Evolutionary conservation across 441 rosid species (phyloP).

Genomic region (Erodium moschatum): DNA sequence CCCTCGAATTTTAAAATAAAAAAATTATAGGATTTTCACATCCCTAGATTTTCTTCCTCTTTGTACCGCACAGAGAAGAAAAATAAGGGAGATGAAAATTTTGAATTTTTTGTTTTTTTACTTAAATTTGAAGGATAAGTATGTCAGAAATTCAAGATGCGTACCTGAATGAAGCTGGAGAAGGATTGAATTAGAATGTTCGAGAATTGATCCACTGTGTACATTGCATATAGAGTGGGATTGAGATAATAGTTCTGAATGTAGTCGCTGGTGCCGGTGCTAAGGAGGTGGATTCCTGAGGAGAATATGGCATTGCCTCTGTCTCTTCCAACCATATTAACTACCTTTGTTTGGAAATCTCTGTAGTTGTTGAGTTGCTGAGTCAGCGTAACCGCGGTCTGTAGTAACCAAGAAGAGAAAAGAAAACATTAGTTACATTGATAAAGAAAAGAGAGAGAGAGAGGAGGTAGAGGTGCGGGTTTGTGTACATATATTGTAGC

Average conservation of each 20-base stretch:
- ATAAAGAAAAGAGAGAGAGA: not conserved
- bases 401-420: constrained; percentile 23
- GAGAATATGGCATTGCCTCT: constrained; percentile 47
- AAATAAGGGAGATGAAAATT: too few species aligned
- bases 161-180: constrained; percentile 67
- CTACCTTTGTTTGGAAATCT: constrained; percentile 55
- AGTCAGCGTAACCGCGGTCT: constrained; percentile 66
- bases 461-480: constrained; percentile 3
- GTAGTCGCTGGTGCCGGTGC: constrained; percentile 84
- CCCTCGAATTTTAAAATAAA: too few species aligned
- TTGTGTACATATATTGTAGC: constrained; percentile 53
- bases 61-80: too few species aligned
- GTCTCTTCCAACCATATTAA: constrained; percentile 31
- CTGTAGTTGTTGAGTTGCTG: constrained; percentile 70
- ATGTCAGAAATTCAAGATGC: too few species aligned
- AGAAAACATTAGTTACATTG: constrained; percentile 14
- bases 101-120: too few species aligned
- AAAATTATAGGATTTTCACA: too few species aligned
- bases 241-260: constrained; percentile 78
- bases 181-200: constrained; percentile 59
- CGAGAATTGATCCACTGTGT: constrained; percentile 54
- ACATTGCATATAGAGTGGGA: constrained; percentile 45
- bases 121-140: too few species aligned
- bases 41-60: too few species aligned
- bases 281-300: constrained; percentile 61